Evolutionary conservation across 371 early-diverging fungal genomes (phyloP).

Genomic region (Mucor irregularis): DNA sequence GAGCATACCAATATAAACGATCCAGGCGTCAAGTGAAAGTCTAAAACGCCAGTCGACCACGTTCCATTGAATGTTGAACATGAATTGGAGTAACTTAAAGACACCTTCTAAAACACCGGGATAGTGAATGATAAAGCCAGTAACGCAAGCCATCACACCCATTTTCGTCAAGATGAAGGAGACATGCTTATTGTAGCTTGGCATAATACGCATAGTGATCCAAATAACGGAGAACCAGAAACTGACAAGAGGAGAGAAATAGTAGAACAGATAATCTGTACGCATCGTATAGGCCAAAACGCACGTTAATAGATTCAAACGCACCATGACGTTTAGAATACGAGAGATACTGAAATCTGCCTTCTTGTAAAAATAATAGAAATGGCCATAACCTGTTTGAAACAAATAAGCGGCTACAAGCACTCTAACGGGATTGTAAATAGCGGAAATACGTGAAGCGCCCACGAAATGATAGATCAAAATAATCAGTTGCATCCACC

Average conservation of each 20-base stretch:
- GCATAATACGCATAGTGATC: slow-evolving; percentile 60
- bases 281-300: slow-evolving; percentile 68
- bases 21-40: slow-evolving; percentile 59
- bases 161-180: slow-evolving; percentile 54
- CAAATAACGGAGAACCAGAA: slow-evolving; percentile 75
- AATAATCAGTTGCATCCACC: slow-evolving; percentile 84
- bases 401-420: slow-evolving; percentile 78
- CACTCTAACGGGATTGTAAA: slow-evolving; percentile 73
- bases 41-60: slow-evolving; percentile 69
- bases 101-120: slow-evolving; percentile 45
- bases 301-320: slow-evolving; percentile 71
- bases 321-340: slow-evolving; percentile 60
- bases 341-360: slow-evolving; percentile 64
- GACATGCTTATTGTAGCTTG: slow-evolving; percentile 45
- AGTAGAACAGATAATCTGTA: slow-evolving; percentile 71
- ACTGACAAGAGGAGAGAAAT: slow-evolving; percentile 79
- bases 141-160: slow-evolving; percentile 34
- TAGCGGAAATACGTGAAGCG: slow-evolving; percentile 58
- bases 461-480: slow-evolving; percentile 73
- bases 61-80: slow-evolving; percentile 58
- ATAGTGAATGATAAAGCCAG: slow-evolving; percentile 40
- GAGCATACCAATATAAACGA: slow-evolving; percentile 64
- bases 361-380: slow-evolving; percentile 70
- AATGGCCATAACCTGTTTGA: slow-evolving; percentile 82
- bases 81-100: slow-evolving; percentile 39